Conservation (phyloP, 2,329 filamentous ascomycete species). For the Ploettnerulaceae sp. region DNA sequence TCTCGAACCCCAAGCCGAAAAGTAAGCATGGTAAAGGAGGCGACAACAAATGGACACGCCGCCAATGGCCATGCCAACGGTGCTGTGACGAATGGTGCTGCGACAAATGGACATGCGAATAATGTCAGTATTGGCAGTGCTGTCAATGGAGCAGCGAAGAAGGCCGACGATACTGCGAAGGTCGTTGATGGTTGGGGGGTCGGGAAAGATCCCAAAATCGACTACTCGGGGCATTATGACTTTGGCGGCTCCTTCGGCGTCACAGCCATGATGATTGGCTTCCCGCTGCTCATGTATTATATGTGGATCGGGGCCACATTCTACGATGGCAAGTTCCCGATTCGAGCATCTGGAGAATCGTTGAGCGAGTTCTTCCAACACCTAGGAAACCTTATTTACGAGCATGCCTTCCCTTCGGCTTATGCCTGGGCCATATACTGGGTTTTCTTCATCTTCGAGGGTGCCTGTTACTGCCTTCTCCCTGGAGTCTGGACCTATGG, state of each 20-base stretch:
- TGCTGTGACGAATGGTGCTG: no score
- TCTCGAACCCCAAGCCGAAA: constrained; percentile 20
- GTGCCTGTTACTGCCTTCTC: constrained; percentile 73
- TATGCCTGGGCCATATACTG: constrained; percentile 94
- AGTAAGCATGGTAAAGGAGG: constrained; percentile 24
- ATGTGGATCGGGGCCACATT: constrained; percentile 97
- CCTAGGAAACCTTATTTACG: constrained; percentile 68
- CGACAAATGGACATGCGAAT: constrained; percentile 11
- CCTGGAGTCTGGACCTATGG: constrained; percentile 86
- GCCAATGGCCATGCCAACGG: constrained; percentile 10
- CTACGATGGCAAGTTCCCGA: constrained; percentile 79
- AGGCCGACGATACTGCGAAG: constrained; percentile 12
- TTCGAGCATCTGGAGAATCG: constrained; percentile 59
- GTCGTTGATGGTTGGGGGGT: constrained; percentile 53
- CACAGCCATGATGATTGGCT: constrained; percentile 79
- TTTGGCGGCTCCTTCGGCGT: constrained; percentile 87
- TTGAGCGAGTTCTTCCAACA: constrained; percentile 67
- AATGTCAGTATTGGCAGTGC: constrained; percentile 12
- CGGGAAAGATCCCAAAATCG: constrained; percentile 57
- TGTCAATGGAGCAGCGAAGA: constrained; percentile 11
- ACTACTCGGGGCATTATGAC: constrained; percentile 64
- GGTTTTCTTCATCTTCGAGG: constrained; percentile 84
- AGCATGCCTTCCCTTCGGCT: constrained; percentile 74
- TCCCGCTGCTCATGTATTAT: constrained; percentile 96
- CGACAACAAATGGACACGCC: constrained; percentile 20